Base-by-base conservation (phyloP, 805 yeast species). In the Yamadazyma tumulicola region DNA sequence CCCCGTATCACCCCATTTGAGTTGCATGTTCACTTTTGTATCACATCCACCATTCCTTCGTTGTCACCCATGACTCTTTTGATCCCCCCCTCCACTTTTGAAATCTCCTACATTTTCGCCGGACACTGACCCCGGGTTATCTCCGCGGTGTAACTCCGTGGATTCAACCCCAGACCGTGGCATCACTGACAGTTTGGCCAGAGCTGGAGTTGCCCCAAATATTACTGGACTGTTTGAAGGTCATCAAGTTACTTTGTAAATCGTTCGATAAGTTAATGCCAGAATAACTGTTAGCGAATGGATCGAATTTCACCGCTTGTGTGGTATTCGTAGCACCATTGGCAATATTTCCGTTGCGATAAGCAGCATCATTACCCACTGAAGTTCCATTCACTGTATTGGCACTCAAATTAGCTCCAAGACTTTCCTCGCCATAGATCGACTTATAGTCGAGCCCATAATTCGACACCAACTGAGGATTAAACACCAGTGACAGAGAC, bases 151-250 rank as follows among this genome's bases (percentile, higher is more conserved):
- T n/a, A n/a, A n/a, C n/a, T n/a, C n/a, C n/a, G n/a, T n/a, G n/a
- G n/a, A n/a, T n/a, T n/a, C n/a, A 37, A 12, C 37, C 41, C 41
- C 41, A 37, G 22, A 37, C 41, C 5, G 37, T 31, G 9, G 37
- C 34, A 25, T 33, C 41, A 26, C 27, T 29, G 16, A 29, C 21
- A 13, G 20, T 20, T 31, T 26, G 31, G 16, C 19, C 18, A 15
- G 32, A 19, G 17, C 8, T 29, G 6, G 27, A 17, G 16, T 28
- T 37, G 10, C 37, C 41, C 41, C 41, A 37, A 22, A 37, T 37
- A 20, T 31, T 35, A 23, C 29, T 35, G 15, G 21, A 28, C 19
- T 26, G 35, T 22, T 31, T 36, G 19, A 26, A 25, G 6, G 15
- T 26, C 18, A 35, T 18, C 14, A 23, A 19, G 12, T 29, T 32